Percentiles rank a stretch among this genome's conserved stretches.
These are phyloP conservation scores for Pestalotiopsis sp. DNA, from an alignment of 2,329 filamentous ascomycete species.

Conservation along the genomic window DNA sequence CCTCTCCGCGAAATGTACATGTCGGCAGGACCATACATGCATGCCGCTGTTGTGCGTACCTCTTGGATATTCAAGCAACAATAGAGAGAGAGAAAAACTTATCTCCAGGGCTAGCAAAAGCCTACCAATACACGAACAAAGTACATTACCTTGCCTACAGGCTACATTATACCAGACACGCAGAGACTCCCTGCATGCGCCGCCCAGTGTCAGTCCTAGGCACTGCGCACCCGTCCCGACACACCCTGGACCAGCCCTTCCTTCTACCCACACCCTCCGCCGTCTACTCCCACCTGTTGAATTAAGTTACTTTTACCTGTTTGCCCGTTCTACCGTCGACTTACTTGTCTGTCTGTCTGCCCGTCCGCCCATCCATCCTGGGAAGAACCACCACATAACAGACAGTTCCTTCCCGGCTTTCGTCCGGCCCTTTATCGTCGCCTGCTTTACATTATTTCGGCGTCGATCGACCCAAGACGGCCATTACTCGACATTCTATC, in stretches of 20 bases:
- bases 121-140: neutral
- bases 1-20: neutral
- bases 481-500: neutral
- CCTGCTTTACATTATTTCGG: neutral
- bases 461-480: neutral
- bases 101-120: no score
- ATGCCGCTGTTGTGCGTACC: neutral
- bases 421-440: constrained; percentile 11
- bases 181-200: neutral
- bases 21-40: neutral
- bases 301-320: neutral
- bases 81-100: neutral
- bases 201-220: neutral
- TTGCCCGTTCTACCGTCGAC: neutral
- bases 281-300: neutral
- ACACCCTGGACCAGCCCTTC: neutral
- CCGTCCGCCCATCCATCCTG: neutral
- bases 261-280: constrained; percentile 4
- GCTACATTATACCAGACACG: neutral
- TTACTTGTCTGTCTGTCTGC: neutral
- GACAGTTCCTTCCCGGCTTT: neutral
- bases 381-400: constrained; percentile 6
- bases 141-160: neutral
- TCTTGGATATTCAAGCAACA: neutral
- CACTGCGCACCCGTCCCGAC: neutral